Evolutionary conservation across 1,139 yeast species (phyloP), one percentile per base, ranked within the genome.

Genomic region (Debaryomyces robertsiae): DNA sequence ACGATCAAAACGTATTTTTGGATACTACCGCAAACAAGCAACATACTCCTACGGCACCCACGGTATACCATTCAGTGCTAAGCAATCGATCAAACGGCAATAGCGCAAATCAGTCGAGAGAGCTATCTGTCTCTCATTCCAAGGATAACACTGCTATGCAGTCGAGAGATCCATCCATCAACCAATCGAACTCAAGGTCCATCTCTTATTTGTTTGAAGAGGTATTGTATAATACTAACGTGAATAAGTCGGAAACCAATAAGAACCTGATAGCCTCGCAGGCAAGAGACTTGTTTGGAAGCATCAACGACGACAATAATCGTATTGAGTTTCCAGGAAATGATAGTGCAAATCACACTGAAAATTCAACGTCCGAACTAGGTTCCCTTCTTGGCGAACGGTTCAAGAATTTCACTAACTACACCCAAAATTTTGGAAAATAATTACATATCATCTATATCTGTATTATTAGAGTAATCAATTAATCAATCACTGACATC

Each of bases 161-260:
- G 6, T 33, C 36, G 32, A 38, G 40, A 36, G 48, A 46, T 13
- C 32, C 35, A 25, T 36, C 39, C 10, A 17, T 32, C 3, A 41
- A 39, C 33, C 39, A 46, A 7, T 32, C 44, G 14, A 52, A 53
- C 27, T 52, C 69, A 9, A 52, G 53, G 37, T 63, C 69, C 2
- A 59, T 61, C 10, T 63, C 69, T 3, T 57, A 65, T 39, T 50
- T 65, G 14, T 66, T 64, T 43, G 69, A 62, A 38, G 69, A 65
- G 32, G 61, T 57, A 4, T 44, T 51, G 5, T 41, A 40, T 23
- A 52, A 48, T 42, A 18, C 49, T n/a, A 46, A 49, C 14, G 29
- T 38, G 10, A 25, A 18, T 23, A 35, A 14, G 16, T 9, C 36
- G 7, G 32, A 30, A 18, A 10, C n/a, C 9, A 18, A 27, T 36